Conservation (phyloP, 1,284 basidiomycete species). For the Marasmius sp. region DNA sequence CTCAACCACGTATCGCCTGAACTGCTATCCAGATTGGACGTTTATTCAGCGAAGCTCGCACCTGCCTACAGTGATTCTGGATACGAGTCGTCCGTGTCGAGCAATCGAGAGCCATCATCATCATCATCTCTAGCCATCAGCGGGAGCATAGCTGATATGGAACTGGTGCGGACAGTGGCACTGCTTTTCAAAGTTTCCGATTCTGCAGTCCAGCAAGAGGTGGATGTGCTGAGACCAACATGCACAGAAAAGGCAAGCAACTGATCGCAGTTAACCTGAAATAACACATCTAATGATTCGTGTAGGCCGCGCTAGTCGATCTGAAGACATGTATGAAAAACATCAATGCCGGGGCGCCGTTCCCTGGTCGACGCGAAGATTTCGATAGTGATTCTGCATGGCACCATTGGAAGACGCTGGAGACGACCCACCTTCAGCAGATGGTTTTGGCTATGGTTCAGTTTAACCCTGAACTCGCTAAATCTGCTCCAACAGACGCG, state of each 20-base stretch:
- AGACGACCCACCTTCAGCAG: conserved; percentile 84
- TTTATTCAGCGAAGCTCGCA: conserved; percentile 80
- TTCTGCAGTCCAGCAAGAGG: conserved; percentile 69
- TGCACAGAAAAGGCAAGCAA: conserved; percentile 76
- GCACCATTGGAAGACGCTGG: conserved; percentile 82
- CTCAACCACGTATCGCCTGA: conserved; percentile 83
- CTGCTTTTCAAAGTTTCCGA: conserved; percentile 75
- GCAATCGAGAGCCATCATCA: conserved; percentile 52
- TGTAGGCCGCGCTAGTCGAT: conserved; percentile 78
- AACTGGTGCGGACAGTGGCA: conserved; percentile 70
- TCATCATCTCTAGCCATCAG: conserved; percentile 38
- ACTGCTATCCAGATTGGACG: conserved; percentile 76
- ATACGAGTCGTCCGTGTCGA: conserved; percentile 63
- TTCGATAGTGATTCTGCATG: conserved; percentile 83
- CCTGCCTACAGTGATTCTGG: conserved; percentile 63
- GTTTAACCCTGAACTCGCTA: conserved; percentile 85
- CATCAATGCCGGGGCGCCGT: conserved; percentile 80
- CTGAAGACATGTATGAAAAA: conserved; percentile 93
- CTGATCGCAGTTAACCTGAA: not conserved
- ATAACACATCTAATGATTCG: conserved; percentile 15
- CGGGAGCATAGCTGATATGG: conserved; percentile 68
- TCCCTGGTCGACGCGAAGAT: conserved; percentile 86
- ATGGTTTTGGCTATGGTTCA: conserved; percentile 88
- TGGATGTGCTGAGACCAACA: conserved; percentile 66
- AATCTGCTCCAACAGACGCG: conserved; percentile 64